phyloP scores from a whole-genome alignment of 78 protist genomes.

The Dictyostelium firmibasis region DNA sequence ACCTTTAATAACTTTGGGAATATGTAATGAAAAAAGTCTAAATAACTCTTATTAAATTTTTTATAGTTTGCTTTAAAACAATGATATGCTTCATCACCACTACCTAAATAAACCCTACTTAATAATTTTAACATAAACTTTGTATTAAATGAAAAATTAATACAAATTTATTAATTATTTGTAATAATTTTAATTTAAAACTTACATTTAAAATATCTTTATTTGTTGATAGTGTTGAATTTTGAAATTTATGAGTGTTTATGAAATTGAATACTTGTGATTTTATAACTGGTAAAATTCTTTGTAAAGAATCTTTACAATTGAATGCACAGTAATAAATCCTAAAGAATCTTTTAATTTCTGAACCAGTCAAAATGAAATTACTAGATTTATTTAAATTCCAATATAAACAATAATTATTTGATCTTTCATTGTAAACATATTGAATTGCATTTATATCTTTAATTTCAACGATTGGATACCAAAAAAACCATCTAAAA shows the following conservation, averaged over 20 bases:
- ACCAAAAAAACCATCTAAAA: slow-evolving; percentile 42
- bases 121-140: slow-evolving; percentile 12
- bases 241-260: not conserved
- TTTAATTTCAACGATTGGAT: slow-evolving; percentile 43
- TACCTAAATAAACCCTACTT: slow-evolving; percentile 37
- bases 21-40: slow-evolving; percentile 6
- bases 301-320: not conserved
- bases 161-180: too few relatives aligned
- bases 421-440: not conserved
- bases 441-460: slow-evolving; percentile 3
- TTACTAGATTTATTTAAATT: not conserved
- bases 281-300: slow-evolving; percentile 16
- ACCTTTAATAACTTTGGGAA: slow-evolving; percentile 11
- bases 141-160: too few relatives aligned
- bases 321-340: not conserved
- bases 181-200: too few relatives aligned
- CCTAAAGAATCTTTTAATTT: slow-evolving; percentile 30
- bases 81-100: slow-evolving; percentile 12
- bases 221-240: not conserved
- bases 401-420: slow-evolving; percentile 15
- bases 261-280: not conserved
- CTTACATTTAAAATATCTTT: not conserved
- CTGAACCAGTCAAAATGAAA: not conserved
- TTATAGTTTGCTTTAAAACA: slow-evolving; percentile 50
- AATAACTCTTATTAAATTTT: not conserved